These are phyloP conservation scores for Heracleum sosnowskyi DNA, from an alignment of 129 eudicot genomes.

Conservation along the genomic window DNA sequence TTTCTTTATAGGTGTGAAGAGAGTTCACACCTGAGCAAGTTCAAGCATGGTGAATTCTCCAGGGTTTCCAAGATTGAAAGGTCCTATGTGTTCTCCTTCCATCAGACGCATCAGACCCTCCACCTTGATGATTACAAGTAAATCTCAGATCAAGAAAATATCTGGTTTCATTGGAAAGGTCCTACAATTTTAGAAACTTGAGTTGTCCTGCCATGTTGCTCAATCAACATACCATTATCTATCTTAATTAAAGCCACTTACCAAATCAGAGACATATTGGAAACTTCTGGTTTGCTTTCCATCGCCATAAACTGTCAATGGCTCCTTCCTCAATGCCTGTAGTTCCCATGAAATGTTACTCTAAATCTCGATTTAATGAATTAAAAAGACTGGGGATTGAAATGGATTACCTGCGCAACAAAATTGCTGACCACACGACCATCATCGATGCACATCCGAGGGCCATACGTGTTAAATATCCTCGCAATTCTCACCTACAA, in stretches of 20 bases:
- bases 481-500: conserved; percentile 75
- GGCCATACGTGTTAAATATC: conserved; percentile 96
- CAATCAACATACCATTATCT: background rate
- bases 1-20: too few relatives aligned
- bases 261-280: conserved; percentile 90
- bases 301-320: conserved; percentile 89
- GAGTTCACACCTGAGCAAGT: conserved; percentile 98
- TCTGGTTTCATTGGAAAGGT: background rate
- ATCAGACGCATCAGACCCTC: conserved; percentile 92
- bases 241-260: conserved; percentile 20
- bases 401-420: conserved; percentile 67
- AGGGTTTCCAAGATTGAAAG: conserved; percentile 96
- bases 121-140: conserved; percentile 36
- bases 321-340: conserved; percentile 88
- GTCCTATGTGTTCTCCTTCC: conserved; percentile 98
- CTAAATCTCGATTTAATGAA: background rate
- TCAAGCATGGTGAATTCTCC: conserved; percentile 99
- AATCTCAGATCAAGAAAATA: conserved; percentile 1
- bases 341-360: background rate
- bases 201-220: background rate
- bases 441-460: conserved; percentile 93
- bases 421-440: conserved; percentile 99
- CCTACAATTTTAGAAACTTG: background rate
- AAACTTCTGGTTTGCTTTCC: conserved; percentile 97
- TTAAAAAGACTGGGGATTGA: background rate